phyloP scores from a whole-genome alignment of 2,329 filamentous ascomycete species.

The Clarireedia sp. region DNA sequence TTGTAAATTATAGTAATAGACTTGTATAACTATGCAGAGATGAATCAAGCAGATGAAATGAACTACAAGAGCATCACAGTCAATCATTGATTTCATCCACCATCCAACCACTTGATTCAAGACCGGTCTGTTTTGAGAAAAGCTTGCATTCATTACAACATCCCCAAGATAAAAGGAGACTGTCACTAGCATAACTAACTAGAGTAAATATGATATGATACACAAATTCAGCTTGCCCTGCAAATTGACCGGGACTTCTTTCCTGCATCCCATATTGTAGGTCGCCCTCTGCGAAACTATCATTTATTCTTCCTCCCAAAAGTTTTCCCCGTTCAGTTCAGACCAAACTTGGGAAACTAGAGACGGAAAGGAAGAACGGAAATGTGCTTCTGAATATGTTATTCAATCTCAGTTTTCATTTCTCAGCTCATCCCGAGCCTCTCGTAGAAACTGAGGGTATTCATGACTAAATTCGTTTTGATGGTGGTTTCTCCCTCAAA shows the following conservation, averaged over 20 bases:
- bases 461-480: no score
- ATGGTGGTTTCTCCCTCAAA: no score
- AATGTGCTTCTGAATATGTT: background rate
- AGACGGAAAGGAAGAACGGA: no score
- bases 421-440: background rate
- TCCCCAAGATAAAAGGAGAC: background rate
- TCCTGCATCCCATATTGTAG: background rate
- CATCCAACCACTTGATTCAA: no score
- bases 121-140: no score
- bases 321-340: no score
- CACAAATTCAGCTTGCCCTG: background rate
- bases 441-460: background rate
- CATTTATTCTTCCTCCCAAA: background rate
- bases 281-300: background rate
- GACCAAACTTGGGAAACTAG: no score
- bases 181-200: background rate
- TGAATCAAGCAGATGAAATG: no score
- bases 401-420: background rate
- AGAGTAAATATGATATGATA: constrained; percentile 1
- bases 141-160: background rate
- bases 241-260: background rate
- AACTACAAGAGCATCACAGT: no score
- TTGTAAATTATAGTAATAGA: no score
- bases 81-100: no score
- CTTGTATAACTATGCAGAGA: no score